phyloP scores from a whole-genome alignment of 2,329 filamentous ascomycete genomes.

The Alternaria sp. region DNA sequence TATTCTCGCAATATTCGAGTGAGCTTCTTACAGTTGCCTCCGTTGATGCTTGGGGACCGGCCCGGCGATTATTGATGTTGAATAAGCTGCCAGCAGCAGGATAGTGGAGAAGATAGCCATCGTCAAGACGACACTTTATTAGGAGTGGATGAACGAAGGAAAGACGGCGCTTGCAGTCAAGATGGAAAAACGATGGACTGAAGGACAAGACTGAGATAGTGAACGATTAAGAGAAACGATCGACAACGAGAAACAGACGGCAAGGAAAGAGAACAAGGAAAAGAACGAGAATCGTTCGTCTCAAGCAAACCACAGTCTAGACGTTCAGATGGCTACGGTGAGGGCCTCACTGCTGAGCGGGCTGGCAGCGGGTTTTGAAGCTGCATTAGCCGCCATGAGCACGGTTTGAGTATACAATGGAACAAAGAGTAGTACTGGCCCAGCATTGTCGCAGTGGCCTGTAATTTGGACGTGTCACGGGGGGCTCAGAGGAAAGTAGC shows the following conservation, averaged over 20 bases:
- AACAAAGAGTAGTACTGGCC: constrained; percentile 41
- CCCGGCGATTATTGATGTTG: constrained; percentile 39
- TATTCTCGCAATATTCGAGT: background rate
- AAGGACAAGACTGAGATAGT: constrained; percentile 30
- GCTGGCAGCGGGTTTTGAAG: constrained; percentile 48
- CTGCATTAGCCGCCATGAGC: constrained; percentile 49
- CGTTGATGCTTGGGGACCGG: constrained; percentile 43
- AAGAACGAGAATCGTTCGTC: constrained; percentile 32
- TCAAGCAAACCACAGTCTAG: constrained; percentile 39
- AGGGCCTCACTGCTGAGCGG: constrained; percentile 36
- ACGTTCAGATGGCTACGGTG: constrained; percentile 34
- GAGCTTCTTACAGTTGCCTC: constrained; percentile 39
- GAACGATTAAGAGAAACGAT: constrained; percentile 47
- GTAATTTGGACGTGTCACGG: constrained; percentile 36
- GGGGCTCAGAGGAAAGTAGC: constrained; percentile 24
- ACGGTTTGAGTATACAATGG: constrained; percentile 50
- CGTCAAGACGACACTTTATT: constrained; percentile 29
- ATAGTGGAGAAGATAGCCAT: constrained; percentile 37
- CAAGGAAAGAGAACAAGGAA: constrained; percentile 32
- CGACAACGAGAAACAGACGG: constrained; percentile 34
- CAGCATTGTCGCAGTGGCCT: constrained; percentile 35
- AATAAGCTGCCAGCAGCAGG: constrained; percentile 52
- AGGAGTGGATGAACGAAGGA: constrained; percentile 17
- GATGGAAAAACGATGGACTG: constrained; percentile 22
- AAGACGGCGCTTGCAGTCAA: constrained; percentile 21